Base-by-base conservation (phyloP, 352 stramenopile species). In the Globisporangium abappressorium region DNA sequence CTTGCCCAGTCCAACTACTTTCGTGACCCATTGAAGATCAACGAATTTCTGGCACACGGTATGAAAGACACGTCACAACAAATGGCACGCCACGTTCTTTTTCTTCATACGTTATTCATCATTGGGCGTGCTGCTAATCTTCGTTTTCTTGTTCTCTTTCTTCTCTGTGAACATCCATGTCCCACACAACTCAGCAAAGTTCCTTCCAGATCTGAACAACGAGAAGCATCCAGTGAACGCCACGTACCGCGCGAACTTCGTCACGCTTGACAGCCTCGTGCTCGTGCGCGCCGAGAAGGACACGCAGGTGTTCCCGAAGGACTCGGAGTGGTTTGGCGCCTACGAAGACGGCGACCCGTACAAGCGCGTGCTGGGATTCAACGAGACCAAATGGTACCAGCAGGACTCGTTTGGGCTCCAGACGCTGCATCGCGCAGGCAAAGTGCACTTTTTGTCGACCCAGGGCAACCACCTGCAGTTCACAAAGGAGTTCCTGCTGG, bases 1-100 rank as follows among this genome's bases (percentile, higher is more conserved):
- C 63, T 95, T 33, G 94, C 95, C 33, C 95, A 98, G 75, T 82
- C 92, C 33, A 97, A 98, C 70, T 98, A 98, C 78, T 98, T 93
- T 71, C 87, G 94, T 26, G 90, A 98, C 72, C 93, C 94, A 12
- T 74, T 82, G 22, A 79, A 80, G 49, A 91, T 94, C 46, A 53
- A 78, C 20, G 79, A 84, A 18, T 97, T 92, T 57, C 69, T 94
- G 15, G 74, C 80, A 11, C 73, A 89, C 56, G 82, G 90, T 93
- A 74, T 4, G 68, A 6, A n/a, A 51, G 7, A 51, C 51, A n/a
- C 53, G 33, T 30, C 14, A 26, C 14, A 22, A 1, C 18, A 9
- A 14, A 22, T n/a, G 28, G 9, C n/a, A 28, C 22, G 62, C 34
- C 14, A 30, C 24, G 5, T 54, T 43, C 12, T 18, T 6, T 38